These are phyloP conservation scores for Macadamia tetraphylla DNA, from an alignment of 164 flowering plant genomes.

Conservation along the genomic window DNA sequence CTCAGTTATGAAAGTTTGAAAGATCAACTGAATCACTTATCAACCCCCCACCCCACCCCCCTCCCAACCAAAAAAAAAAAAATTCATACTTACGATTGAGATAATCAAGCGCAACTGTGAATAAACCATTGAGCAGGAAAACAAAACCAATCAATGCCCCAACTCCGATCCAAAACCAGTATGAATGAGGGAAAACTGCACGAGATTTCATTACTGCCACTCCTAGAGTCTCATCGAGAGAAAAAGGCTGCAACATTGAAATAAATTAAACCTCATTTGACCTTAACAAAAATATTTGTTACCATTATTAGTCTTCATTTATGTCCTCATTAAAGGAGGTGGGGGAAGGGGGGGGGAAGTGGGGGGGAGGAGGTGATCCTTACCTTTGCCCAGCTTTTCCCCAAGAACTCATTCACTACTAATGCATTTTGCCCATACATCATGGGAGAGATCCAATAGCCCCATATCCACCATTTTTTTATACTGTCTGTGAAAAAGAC, in stretches of 20 bases:
- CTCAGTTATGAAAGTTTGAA: not conserved
- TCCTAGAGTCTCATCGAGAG: not conserved
- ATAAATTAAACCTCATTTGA: constrained; percentile 18
- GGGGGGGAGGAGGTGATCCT: not conserved
- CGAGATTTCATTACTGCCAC: constrained; percentile 23
- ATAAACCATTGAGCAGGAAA: constrained; percentile 24
- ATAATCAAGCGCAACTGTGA: constrained; percentile 19
- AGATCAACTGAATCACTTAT: not conserved
- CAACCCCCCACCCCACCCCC: not conserved
- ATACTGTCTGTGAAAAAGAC: constrained; percentile 19
- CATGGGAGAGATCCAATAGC: constrained; percentile 38
- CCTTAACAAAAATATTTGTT: constrained; percentile 6
- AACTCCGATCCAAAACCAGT: constrained; percentile 40
- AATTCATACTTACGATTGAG: constrained; percentile 31
- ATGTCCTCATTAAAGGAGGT: not conserved
- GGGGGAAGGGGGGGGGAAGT: no score
- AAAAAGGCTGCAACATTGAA: not conserved
- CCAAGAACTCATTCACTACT: constrained; percentile 30
- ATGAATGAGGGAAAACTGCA: constrained; percentile 26
- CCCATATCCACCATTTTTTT: constrained; percentile 39
- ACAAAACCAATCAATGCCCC: constrained; percentile 29
- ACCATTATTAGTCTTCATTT: no score
- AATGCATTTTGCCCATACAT: constrained; percentile 35
- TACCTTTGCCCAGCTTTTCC: constrained; percentile 29
- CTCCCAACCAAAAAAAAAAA: not conserved